Conservation (phyloP, 768 basidiomycete genomes). For the Brasilioporus rufonigricans region DNA sequence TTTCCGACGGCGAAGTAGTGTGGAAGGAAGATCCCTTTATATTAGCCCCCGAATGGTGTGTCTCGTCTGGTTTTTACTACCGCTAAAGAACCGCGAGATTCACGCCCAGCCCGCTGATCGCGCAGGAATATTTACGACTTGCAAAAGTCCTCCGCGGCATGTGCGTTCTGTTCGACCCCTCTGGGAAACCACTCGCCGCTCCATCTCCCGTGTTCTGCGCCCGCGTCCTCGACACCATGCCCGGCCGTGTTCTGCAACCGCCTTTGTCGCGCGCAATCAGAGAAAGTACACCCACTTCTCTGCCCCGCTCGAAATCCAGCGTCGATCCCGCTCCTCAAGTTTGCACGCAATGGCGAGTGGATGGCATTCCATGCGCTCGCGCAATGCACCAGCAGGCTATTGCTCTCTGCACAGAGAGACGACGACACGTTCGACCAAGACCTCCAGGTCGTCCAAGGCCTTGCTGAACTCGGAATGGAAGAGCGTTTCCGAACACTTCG, state of each 20-base stretch:
- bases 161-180: slow-evolving; percentile 72
- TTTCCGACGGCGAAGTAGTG: slow-evolving; percentile 68
- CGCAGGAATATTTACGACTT: slow-evolving; percentile 76
- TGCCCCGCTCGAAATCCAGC: slow-evolving; percentile 77
- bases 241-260: slow-evolving; percentile 76
- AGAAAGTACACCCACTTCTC: slow-evolving; percentile 63
- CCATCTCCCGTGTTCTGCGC: slow-evolving; percentile 51
- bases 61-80: slow-evolving; percentile 7
- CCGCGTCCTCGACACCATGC: slow-evolving; percentile 45
- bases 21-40: slow-evolving; percentile 87
- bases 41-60: slow-evolving; percentile 78
- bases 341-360: slow-evolving; percentile 62
- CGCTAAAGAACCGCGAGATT: not conserved
- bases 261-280: slow-evolving; percentile 67
- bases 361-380: slow-evolving; percentile 69
- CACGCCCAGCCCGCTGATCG: not conserved
- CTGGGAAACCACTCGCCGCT: slow-evolving; percentile 44
- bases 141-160: slow-evolving; percentile 58
- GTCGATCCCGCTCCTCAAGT: slow-evolving; percentile 55
- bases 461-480: slow-evolving; percentile 79
- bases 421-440: slow-evolving; percentile 38
- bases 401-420: slow-evolving; percentile 53
- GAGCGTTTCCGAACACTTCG: slow-evolving; percentile 47
- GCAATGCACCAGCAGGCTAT: slow-evolving; percentile 60
- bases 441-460: slow-evolving; percentile 52